These are phyloP conservation scores for Sparassis latifolia DNA, from an alignment of 1,284 basidiomycete species.

Conservation along the genomic window DNA sequence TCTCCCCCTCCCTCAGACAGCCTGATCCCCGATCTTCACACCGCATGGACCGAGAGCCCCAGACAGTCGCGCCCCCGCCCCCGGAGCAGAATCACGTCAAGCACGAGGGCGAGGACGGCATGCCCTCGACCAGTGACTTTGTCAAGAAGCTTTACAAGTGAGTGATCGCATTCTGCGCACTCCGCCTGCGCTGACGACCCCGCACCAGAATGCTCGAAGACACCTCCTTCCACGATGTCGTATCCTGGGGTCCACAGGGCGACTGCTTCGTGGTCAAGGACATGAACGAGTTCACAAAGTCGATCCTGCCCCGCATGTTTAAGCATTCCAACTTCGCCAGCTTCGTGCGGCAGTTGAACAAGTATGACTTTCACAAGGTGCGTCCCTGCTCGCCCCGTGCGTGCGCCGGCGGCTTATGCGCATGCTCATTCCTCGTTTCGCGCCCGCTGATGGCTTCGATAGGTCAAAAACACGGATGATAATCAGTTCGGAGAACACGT, in stretches of 20 bases:
- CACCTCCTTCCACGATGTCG: conserved; percentile 63
- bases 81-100: conserved; percentile 20
- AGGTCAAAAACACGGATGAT: conserved; percentile 79
- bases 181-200: conserved; percentile 5
- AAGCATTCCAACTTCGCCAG: conserved; percentile 96
- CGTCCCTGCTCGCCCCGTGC: conserved; percentile 10
- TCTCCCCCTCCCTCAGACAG: conserved; percentile 21
- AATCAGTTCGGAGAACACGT: conserved; percentile 76
- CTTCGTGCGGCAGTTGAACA: conserved; percentile 94
- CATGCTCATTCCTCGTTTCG: conserved; percentile 4
- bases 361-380: conserved; percentile 97
- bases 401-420: conserved; percentile 5
- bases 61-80: conserved; percentile 16
- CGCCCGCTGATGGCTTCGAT: background rate
- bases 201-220: conserved; percentile 80
- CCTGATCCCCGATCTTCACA: conserved; percentile 19
- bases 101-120: conserved; percentile 44
- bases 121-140: conserved; percentile 83
- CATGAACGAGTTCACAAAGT: conserved; percentile 96
- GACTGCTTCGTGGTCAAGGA: conserved; percentile 96
- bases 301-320: conserved; percentile 91
- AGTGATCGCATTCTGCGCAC: conserved; percentile 20
- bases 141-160: conserved; percentile 95
- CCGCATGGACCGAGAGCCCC: conserved; percentile 20
- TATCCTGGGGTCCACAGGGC: conserved; percentile 84